Conservation (phyloP, 2,329 filamentous ascomycete species). For the Diplodia seriata region DNA sequence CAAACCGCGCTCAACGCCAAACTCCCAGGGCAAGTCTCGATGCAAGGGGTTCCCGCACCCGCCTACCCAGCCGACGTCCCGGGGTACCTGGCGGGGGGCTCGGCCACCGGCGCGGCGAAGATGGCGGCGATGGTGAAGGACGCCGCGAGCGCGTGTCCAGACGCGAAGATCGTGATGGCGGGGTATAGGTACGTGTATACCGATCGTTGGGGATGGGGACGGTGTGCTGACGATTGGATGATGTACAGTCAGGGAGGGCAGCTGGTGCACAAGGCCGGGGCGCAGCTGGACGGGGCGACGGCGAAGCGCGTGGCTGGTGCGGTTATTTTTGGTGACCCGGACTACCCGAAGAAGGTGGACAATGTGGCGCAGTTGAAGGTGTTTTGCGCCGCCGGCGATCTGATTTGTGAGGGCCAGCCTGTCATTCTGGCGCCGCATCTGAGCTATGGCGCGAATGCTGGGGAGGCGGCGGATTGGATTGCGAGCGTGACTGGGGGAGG, state of each 20-base stretch:
- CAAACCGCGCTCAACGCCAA: constrained; percentile 53
- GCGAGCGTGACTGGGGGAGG: constrained; percentile 12
- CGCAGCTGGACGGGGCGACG: neutral
- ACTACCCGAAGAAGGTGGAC: constrained; percentile 46
- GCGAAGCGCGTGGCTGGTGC: constrained; percentile 6
- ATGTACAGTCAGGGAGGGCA: constrained; percentile 47
- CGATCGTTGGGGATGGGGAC: too few relatives aligned
- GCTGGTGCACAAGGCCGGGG: constrained; percentile 55
- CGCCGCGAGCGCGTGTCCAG: constrained; percentile 53
- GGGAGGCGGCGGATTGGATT: constrained; percentile 45
- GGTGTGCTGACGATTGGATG: constrained; percentile 37
- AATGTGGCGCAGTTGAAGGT: constrained; percentile 44
- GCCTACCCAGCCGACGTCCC: constrained; percentile 54
- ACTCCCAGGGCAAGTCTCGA: constrained; percentile 54
- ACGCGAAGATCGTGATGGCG: constrained; percentile 55
- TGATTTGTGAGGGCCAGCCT: constrained; percentile 44
- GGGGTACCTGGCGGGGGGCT: constrained; percentile 58
- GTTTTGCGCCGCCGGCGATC: constrained; percentile 46
- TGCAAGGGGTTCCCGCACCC: constrained; percentile 58
- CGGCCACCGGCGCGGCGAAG: constrained; percentile 51
- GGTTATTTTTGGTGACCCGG: constrained; percentile 44
- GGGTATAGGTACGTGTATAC: constrained; percentile 55
- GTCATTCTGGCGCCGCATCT: constrained; percentile 45
- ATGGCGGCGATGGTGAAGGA: constrained; percentile 54
- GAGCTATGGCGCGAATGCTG: constrained; percentile 45